A percentile compares a stretch with the other conserved stretches of the same genome.
Evolutionary conservation across 306 rosid species (phyloP).

Genomic region (Cicer cuneatum): DNA sequence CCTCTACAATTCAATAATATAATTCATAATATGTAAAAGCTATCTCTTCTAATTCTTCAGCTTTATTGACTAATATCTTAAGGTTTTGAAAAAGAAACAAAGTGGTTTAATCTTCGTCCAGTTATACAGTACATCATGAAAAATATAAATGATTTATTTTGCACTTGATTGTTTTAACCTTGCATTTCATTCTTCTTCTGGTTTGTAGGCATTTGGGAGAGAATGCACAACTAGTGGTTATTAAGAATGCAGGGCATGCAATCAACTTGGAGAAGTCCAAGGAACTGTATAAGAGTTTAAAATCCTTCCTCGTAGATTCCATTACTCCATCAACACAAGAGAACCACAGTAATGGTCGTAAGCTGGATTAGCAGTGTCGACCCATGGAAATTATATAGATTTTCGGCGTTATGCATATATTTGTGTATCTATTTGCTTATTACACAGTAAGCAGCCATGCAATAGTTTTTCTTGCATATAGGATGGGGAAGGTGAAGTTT

Average conservation of each 20-base stretch:
- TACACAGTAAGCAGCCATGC: neutral
- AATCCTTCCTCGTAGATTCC: slow-evolving; percentile 65
- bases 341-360: slow-evolving; percentile 54
- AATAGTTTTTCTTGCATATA: slow-evolving; percentile 1
- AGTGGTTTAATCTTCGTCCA: neutral
- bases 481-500: neutral
- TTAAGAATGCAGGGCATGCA: slow-evolving; percentile 92
- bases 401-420: slow-evolving; percentile 12
- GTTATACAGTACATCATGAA: neutral
- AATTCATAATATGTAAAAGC: neutral
- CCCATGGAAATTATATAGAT: slow-evolving; percentile 21
- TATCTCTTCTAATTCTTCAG: neutral
- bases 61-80: neutral
- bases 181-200: neutral
- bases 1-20: neutral
- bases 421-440: slow-evolving; percentile 18
- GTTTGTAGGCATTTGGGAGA: slow-evolving; percentile 74
- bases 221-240: slow-evolving; percentile 61
- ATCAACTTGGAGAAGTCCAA: slow-evolving; percentile 78
- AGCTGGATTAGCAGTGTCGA: slow-evolving; percentile 54
- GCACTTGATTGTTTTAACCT: neutral
- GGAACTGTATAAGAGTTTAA: slow-evolving; percentile 62
- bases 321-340: slow-evolving; percentile 44
- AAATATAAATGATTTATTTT: slow-evolving; percentile 1
- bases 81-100: slow-evolving; percentile 4